Base-by-base conservation (phyloP, 2,329 filamentous ascomycete genomes). In the Sporothrix brasiliensis region DNA sequence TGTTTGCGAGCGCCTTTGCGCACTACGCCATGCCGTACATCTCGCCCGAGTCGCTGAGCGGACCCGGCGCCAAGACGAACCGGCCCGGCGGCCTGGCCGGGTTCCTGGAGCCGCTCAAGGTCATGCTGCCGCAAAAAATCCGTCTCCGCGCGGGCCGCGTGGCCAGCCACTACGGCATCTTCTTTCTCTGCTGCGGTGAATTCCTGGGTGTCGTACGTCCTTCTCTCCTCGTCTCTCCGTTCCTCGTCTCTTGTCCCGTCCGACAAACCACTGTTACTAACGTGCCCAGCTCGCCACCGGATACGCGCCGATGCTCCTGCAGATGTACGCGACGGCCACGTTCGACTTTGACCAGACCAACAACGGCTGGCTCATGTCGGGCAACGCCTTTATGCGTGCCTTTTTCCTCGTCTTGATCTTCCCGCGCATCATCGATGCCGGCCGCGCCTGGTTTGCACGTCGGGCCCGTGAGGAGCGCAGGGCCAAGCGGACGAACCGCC, bases 151-250 rank as follows among this genome's bases (percentile, higher is more conserved):
- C 83, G 66, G 89, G 89, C 0, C 80, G 79, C 1, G 74, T 84
- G 5, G 80, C 79, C 65, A 86, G 79, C 21, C 87, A 91, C 73
- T 87, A 87, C 30, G 89, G 90, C 1, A 83, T 90, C 0, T 78
- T 90, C 3, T 85, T 91, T 1, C 83, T 92, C 3, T 89, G 88
- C 24, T 79, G 83, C 0, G 90, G 90, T 1, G 88, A 91, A 2
- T 92, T 91, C 71, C 78, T 90, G 0, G 89, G 87, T 0, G 88
- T 92, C 0, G 84, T 86, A 76, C 75, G 83, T 81, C 7, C 5
- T n/a, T 9, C 3, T 9, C 19, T 14, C 16, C 24, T 19, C 21
- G 53, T 9, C 4, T 44, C 10, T 11, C 2, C 9, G 41, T 1
- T 9, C 9, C 30, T 4, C 30, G 6, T 34, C 34, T 3, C 27